Conservation (phyloP, 1,284 basidiomycete species). For the Neolentinus lepideus region DNA sequence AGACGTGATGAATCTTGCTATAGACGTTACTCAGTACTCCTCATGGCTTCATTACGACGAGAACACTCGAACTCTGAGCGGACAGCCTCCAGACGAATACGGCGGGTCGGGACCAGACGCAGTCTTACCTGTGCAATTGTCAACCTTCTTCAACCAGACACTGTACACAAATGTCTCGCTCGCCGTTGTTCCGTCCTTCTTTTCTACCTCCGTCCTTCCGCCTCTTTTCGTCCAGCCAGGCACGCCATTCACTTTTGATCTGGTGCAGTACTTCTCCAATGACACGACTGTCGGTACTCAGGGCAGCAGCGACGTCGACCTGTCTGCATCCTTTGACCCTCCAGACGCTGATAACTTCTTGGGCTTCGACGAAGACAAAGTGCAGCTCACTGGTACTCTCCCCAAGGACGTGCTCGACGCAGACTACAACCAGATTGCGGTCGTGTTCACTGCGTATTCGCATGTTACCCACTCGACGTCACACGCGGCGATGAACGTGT, state of each 20-base stretch:
- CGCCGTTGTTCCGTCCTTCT: conserved; percentile 62
- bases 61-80: conserved; percentile 49
- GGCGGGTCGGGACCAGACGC: conserved; percentile 20
- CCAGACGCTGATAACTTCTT: conserved; percentile 37
- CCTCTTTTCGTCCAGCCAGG: conserved; percentile 43
- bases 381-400: conserved; percentile 44
- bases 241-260: conserved; percentile 37
- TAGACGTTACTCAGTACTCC: conserved; percentile 49
- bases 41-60: conserved; percentile 64
- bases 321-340: conserved; percentile 49
- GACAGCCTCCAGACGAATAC: conserved; percentile 43
- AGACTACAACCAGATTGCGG: conserved; percentile 29
- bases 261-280: conserved; percentile 48
- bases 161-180: conserved; percentile 55
- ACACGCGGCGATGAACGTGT: conserved; percentile 50
- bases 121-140: conserved; percentile 55
- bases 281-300: conserved; percentile 20
- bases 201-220: conserved; percentile 49
- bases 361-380: conserved; percentile 37
- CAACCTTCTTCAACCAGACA: conserved; percentile 60
- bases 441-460: conserved; percentile 62
- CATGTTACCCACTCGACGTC: conserved; percentile 63
- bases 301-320: conserved; percentile 31
- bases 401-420: conserved; percentile 32
- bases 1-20: conserved; percentile 42